A percentile compares a stretch with the other conserved stretches of the same genome.
phyloP scores from a whole-genome alignment of 768 basidiomycete genomes.

The Epithele typhae region DNA sequence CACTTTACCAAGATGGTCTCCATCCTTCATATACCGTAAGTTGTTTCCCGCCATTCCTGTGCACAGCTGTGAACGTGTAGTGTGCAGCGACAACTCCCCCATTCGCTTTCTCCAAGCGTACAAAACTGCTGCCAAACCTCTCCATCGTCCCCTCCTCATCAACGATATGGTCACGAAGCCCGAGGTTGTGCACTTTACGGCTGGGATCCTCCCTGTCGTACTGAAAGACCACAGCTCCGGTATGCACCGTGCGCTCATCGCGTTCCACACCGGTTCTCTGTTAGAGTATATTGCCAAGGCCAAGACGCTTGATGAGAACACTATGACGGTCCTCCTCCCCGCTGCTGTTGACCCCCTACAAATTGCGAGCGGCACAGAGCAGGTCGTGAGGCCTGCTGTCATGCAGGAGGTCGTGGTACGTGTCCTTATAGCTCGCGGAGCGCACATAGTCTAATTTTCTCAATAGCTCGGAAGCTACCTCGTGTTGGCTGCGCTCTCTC shows the following conservation, averaged over 20 bases:
- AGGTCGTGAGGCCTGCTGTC: conserved; percentile 11
- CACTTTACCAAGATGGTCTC: conserved; percentile 93
- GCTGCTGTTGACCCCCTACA: conserved; percentile 58
- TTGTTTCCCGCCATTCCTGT: conserved; percentile 1
- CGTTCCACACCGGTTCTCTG: conserved; percentile 77
- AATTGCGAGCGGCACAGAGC: conserved; percentile 2
- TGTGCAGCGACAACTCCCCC: conserved; percentile 48
- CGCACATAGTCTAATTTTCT: neutral
- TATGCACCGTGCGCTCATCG: conserved; percentile 61
- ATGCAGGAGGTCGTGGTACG: conserved; percentile 54
- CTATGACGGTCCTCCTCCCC: conserved; percentile 60
- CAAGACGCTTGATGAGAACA: conserved; percentile 59
- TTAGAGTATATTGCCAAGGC: conserved; percentile 72
- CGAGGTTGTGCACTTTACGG: conserved; percentile 70
- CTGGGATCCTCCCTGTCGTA: conserved; percentile 57
- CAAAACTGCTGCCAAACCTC: conserved; percentile 69
- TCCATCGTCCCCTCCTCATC: conserved; percentile 71
- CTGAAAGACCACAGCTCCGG: conserved; percentile 36
- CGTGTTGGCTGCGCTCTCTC: conserved; percentile 65
- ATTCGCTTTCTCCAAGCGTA: conserved; percentile 72
- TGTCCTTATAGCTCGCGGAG: neutral
- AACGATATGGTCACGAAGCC: conserved; percentile 66
- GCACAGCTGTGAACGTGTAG: neutral
- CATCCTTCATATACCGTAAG: conserved; percentile 74
- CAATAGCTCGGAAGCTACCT: conserved; percentile 68